A percentile compares a stretch with the other conserved stretches of the same genome.
Evolutionary conservation across 495 filamentous ascomycete species (phyloP).

Genomic region (Halenospora varia): DNA sequence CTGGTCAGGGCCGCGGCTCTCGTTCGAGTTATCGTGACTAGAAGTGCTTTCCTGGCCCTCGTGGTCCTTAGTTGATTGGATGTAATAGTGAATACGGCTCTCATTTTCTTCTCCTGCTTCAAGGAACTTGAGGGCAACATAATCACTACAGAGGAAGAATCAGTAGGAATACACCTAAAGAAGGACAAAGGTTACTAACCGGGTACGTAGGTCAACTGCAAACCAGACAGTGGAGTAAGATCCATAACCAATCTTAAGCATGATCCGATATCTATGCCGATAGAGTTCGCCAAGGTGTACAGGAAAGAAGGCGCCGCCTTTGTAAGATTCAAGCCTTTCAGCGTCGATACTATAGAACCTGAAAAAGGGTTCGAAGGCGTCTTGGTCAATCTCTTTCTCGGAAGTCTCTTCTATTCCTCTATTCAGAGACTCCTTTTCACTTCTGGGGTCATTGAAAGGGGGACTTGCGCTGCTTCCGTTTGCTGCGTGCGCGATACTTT

Average conservation of each 20-base stretch:
- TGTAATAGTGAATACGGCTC: neutral
- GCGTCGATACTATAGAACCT: no score
- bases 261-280: neutral
- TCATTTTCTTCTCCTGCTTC: neutral
- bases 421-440: no score
- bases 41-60: neutral
- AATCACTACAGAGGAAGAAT: neutral
- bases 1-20: neutral
- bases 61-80: neutral
- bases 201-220: neutral
- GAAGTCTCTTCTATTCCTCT: no score
- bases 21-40: neutral
- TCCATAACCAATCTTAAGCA: neutral
- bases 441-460: no score
- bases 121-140: neutral
- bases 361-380: no score
- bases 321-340: neutral
- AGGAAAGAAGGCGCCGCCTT: neutral
- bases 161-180: neutral
- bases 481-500: no score
- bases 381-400: no score
- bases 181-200: neutral
- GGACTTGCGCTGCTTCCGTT: no score
- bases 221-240: neutral
- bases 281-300: neutral